phyloP scores from a whole-genome alignment of 805 yeast genomes.

The Yarrowia osloensis region DNA sequence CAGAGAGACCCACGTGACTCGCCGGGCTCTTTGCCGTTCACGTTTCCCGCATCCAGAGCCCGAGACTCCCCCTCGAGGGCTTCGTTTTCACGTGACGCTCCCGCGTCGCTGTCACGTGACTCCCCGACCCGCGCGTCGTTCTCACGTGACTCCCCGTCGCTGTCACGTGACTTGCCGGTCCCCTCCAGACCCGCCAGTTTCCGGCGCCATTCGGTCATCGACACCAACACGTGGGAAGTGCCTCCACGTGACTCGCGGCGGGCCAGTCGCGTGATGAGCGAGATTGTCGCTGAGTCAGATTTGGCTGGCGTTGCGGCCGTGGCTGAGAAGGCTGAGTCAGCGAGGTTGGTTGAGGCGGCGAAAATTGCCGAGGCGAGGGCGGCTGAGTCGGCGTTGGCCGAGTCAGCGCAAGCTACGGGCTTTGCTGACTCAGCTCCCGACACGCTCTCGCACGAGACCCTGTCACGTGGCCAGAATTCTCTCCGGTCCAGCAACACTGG shows the following conservation, averaged over 20 bases:
- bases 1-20: neutral
- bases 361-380: neutral
- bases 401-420: neutral
- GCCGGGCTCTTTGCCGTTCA: neutral
- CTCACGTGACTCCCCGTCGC: neutral
- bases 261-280: neutral
- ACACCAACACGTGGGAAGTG: constrained; percentile 13
- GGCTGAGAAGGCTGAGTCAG: neutral
- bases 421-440: neutral
- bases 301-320: neutral
- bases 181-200: neutral
- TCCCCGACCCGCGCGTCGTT: neutral
- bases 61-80: neutral
- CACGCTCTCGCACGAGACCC: neutral
- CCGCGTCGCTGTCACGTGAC: neutral
- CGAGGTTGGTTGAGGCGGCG: neutral
- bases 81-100: neutral
- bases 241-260: constrained; percentile 2
- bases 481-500: constrained; percentile 2
- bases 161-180: no score
- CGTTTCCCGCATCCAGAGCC: neutral
- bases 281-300: neutral
- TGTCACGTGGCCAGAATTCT: constrained; percentile 2
- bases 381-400: neutral
- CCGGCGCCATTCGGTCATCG: neutral